phyloP scores from a whole-genome alignment of 805 yeast genomes.

The Starmerella sp. region DNA sequence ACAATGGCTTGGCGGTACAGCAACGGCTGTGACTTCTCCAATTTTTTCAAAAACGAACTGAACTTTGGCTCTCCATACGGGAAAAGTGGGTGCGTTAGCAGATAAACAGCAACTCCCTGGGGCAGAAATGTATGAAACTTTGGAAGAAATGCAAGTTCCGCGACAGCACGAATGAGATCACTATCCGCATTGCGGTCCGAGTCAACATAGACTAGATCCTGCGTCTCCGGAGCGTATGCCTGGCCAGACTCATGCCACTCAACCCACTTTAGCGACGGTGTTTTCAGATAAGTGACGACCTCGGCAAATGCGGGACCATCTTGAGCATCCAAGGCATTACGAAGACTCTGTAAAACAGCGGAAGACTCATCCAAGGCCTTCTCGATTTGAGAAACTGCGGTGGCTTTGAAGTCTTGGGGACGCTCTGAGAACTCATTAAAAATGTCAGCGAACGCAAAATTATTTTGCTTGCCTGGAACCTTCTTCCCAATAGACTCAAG shows the following conservation, averaged over 20 bases:
- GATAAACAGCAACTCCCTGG: conserved; percentile 52
- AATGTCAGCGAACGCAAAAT: conserved; percentile 26
- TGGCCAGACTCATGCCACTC: conserved; percentile 9
- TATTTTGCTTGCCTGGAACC: conserved; percentile 8
- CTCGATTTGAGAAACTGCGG: conserved; percentile 32
- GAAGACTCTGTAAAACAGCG: conserved; percentile 35
- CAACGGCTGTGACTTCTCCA: conserved; percentile 44
- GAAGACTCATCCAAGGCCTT: conserved; percentile 29
- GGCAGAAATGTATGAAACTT: conserved; percentile 31
- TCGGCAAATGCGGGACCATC: conserved; percentile 19
- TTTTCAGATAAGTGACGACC: conserved; percentile 18
- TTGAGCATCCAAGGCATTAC: conserved; percentile 33
- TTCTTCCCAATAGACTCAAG: conserved; percentile 22
- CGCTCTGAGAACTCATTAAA: conserved; percentile 29
- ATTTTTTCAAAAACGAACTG: conserved; percentile 37
- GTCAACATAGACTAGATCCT: conserved; percentile 46
- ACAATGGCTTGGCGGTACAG: conserved; percentile 72
- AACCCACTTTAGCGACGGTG: conserved; percentile 8
- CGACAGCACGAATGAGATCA: conserved; percentile 39
- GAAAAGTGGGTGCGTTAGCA: conserved; percentile 78
- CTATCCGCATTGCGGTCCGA: conserved; percentile 55
- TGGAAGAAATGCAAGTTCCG: conserved; percentile 34
- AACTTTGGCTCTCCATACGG: conserved; percentile 44
- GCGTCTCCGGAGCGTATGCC: conserved; percentile 25
- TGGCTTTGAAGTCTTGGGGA: conserved; percentile 1